Percentiles rank a stretch among this genome's conserved stretches.
Conservation (phyloP, 1,284 basidiomycete genomes). For the Malassezia japonica region DNA sequence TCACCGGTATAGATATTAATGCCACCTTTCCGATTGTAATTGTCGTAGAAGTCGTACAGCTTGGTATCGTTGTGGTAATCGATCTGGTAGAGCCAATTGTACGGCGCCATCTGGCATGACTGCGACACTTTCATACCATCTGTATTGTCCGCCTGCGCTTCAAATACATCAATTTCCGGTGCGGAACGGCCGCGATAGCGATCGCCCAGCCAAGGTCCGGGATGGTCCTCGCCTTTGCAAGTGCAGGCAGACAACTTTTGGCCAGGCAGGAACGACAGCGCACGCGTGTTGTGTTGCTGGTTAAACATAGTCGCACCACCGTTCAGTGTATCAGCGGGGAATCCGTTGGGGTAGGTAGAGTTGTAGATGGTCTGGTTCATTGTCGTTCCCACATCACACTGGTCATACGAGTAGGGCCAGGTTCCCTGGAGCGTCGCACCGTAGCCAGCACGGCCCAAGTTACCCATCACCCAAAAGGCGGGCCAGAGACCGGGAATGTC, state of each 20-base stretch:
- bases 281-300: conserved; percentile 23
- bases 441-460: conserved; percentile 50
- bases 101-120: conserved; percentile 65
- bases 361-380: conserved; percentile 52
- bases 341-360: background rate
- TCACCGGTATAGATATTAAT: conserved; percentile 30
- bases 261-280: conserved; percentile 58
- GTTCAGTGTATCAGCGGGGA: background rate
- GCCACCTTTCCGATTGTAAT: conserved; percentile 11
- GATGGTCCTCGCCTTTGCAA: conserved; percentile 68
- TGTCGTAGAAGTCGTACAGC: conserved; percentile 31
- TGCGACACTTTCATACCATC: conserved; percentile 59
- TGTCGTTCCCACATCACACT: conserved; percentile 71
- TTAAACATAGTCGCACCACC: conserved; percentile 17
- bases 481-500: conserved; percentile 60
- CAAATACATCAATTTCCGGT: conserved; percentile 62
- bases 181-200: conserved; percentile 58
- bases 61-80: conserved; percentile 17
- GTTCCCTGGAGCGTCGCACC: conserved; percentile 54
- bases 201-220: conserved; percentile 59
- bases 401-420: conserved; percentile 61
- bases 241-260: conserved; percentile 63
- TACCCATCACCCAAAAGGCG: conserved; percentile 75
- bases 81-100: conserved; percentile 50
- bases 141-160: conserved; percentile 52